Conservation (phyloP, 129 eudicot genomes). For the Smallanthus sonchifolius region DNA sequence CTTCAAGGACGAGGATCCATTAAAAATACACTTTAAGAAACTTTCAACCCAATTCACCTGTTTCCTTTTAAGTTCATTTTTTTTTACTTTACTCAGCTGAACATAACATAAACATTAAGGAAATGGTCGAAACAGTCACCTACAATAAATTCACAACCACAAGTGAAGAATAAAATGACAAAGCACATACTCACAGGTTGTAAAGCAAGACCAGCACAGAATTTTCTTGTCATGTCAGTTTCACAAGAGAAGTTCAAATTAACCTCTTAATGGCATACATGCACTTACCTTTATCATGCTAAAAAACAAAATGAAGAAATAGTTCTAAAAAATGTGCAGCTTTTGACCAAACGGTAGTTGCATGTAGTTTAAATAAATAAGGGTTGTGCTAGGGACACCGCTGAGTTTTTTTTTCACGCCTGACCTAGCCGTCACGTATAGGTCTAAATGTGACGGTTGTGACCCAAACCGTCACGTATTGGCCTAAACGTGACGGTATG, state of each 20-base stretch:
- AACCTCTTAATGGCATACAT: conserved; percentile 43
- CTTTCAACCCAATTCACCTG: background rate
- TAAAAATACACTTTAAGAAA: background rate
- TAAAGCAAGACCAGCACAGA: conserved; percentile 96
- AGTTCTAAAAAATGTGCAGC: background rate
- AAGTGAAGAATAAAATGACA: conserved; percentile 5
- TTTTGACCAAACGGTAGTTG: background rate
- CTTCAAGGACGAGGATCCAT: background rate
- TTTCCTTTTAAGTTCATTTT: background rate
- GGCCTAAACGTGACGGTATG: too few species aligned
- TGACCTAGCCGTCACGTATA: too few species aligned
- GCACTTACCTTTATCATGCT: background rate
- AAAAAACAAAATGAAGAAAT: background rate
- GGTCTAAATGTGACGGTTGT: too few species aligned
- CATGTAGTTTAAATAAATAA: background rate
- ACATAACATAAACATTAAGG: background rate
- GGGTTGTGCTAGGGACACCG: too few species aligned
- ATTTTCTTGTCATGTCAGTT: conserved; percentile 93
- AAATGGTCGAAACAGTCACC: background rate
- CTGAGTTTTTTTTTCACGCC: too few species aligned
- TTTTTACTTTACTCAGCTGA: background rate
- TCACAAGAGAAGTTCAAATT: conserved; percentile 93
- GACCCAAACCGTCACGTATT: too few species aligned
- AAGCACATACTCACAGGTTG: conserved; percentile 90
- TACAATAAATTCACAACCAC: background rate